Evolutionary conservation across 352 stramenopile genomes (phyloP).

Genomic region (Phytophthora europaea): DNA sequence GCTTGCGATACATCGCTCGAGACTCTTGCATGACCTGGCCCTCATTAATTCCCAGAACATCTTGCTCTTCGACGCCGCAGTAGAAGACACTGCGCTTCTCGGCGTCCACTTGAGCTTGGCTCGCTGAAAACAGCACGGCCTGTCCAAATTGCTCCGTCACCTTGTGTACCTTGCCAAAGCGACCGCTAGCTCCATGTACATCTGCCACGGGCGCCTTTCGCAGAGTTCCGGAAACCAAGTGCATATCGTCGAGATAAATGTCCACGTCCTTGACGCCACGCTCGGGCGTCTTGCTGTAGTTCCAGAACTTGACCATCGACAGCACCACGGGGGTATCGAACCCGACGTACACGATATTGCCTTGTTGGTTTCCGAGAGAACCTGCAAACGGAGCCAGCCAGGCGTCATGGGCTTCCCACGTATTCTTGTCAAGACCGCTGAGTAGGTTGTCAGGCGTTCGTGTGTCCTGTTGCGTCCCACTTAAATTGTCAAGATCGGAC

Average conservation of each 20-base stretch:
- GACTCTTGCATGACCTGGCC: slow-evolving; percentile 88
- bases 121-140: slow-evolving; percentile 82
- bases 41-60: slow-evolving; percentile 93
- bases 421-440: slow-evolving; percentile 78
- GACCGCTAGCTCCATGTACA: slow-evolving; percentile 27
- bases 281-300: slow-evolving; percentile 90
- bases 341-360: slow-evolving; percentile 78
- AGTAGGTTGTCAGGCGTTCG: slow-evolving; percentile 73
- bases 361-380: slow-evolving; percentile 60
- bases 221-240: slow-evolving; percentile 76
- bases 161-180: slow-evolving; percentile 50
- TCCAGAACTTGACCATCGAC: slow-evolving; percentile 91
- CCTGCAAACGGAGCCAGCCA: slow-evolving; percentile 82
- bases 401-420: slow-evolving; percentile 74
- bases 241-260: slow-evolving; percentile 90
- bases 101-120: slow-evolving; percentile 68
- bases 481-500: slow-evolving; percentile 42
- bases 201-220: slow-evolving; percentile 52
- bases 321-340: slow-evolving; percentile 81
- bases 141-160: slow-evolving; percentile 81
- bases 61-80: slow-evolving; percentile 83
- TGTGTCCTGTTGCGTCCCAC: slow-evolving; percentile 40
- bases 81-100: slow-evolving; percentile 79
- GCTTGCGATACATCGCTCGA: slow-evolving; percentile 81
- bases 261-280: slow-evolving; percentile 86